Conservation (phyloP, 495 filamentous ascomycete species). For the Aspergillus affinis region DNA sequence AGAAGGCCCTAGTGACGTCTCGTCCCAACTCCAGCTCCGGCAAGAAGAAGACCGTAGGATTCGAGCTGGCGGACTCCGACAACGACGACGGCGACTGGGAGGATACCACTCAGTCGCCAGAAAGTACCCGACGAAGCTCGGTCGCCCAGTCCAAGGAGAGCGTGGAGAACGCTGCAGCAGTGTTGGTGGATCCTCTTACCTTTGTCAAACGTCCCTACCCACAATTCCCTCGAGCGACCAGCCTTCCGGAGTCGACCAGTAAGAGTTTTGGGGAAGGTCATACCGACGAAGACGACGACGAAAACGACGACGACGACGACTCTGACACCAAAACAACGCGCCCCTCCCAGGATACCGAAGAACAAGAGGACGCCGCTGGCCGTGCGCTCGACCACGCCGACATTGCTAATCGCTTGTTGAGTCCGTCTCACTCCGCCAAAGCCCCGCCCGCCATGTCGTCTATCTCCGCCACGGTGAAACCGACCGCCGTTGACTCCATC, state of each 20-base stretch:
- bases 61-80: constrained; percentile 47
- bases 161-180: constrained; percentile 36
- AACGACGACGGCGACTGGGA: constrained; percentile 51
- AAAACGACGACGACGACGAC: constrained; percentile 27
- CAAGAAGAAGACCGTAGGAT: constrained; percentile 51
- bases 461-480: constrained; percentile 46
- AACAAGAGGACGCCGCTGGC: constrained; percentile 16
- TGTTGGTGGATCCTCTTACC: constrained; percentile 47
- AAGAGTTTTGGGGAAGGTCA: constrained; percentile 31
- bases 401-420: constrained; percentile 43
- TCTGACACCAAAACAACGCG: constrained; percentile 11
- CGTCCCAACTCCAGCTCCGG: constrained; percentile 37
- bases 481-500: constrained; percentile 30
- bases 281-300: constrained; percentile 22
- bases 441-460: constrained; percentile 51
- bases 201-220: constrained; percentile 50
- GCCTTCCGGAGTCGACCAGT: constrained; percentile 45
- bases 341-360: constrained; percentile 15
- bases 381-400: constrained; percentile 32
- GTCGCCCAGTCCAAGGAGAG: constrained; percentile 43
- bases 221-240: constrained; percentile 44
- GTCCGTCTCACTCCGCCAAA: constrained; percentile 42
- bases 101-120: constrained; percentile 52
- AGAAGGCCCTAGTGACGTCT: constrained; percentile 41
- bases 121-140: constrained; percentile 48